Percentiles rank a stretch among this genome's conserved stretches.
Conservation (phyloP, 2,329 filamentous ascomycete genomes). For the Nemania sp. region DNA sequence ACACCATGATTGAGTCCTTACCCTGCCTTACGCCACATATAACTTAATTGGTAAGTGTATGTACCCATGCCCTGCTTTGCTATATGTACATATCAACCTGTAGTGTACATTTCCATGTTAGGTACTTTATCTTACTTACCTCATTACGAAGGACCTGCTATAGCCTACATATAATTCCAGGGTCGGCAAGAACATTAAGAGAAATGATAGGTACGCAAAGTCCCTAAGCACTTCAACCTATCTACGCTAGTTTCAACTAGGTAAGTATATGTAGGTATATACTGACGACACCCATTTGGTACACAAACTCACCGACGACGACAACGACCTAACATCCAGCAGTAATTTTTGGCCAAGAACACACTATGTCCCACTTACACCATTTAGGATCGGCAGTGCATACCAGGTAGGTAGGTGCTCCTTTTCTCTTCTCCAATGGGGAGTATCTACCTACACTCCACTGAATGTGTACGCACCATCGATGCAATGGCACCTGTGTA, state of each 20-base stretch:
- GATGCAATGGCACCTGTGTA: no score
- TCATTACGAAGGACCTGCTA: no score
- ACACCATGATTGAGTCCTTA: no score
- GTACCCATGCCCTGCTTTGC: neutral
- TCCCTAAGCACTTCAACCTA: no score
- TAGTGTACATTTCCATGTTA: no score
- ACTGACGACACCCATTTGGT: conserved; percentile 13
- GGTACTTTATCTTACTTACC: neutral
- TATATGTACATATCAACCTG: no score
- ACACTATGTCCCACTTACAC: neutral
- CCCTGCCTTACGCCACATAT: neutral
- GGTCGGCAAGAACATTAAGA: neutral
- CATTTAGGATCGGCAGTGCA: neutral
- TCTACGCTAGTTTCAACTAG: no score
- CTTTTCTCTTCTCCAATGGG: no score
- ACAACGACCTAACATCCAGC: conserved; percentile 4
- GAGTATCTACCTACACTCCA: no score
- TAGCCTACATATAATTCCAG: neutral
- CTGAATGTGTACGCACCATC: no score
- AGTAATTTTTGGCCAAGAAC: neutral
- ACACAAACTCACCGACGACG: neutral
- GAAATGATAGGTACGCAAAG: neutral
- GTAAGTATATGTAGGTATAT: neutral
- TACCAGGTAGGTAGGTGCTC: no score
- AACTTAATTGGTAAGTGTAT: neutral